Evolutionary conservation across 441 rosid genomes (phyloP).

Genomic region (Pelargonium citronellum): DNA sequence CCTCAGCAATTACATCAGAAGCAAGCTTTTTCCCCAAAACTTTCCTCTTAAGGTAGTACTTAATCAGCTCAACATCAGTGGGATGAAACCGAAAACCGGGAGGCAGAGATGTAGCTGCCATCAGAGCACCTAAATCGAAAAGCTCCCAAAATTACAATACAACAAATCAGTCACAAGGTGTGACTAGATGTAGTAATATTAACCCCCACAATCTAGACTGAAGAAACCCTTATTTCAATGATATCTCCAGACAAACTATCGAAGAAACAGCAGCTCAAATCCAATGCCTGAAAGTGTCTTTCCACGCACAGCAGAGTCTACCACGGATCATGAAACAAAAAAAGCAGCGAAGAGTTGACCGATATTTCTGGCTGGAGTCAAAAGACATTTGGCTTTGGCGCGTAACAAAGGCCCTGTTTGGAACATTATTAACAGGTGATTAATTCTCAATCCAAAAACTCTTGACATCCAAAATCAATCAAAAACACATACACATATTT

Average conservation of each 20-base stretch:
- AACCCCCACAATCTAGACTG: not conserved
- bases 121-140: not conserved
- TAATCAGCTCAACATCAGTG: constrained; percentile 57
- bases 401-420: constrained; percentile 42
- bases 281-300: constrained; percentile 57
- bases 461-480: too few species aligned
- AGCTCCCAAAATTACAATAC: not conserved
- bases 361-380: constrained; percentile 42
- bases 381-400: constrained; percentile 55
- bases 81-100: constrained; percentile 90
- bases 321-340: constrained; percentile 63
- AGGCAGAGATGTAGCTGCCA: constrained; percentile 31
- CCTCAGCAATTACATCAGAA: constrained; percentile 46
- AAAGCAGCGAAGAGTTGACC: constrained; percentile 38
- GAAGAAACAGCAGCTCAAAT: constrained; percentile 35
- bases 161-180: not conserved
- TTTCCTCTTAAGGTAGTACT: constrained; percentile 57
- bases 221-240: too few species aligned
- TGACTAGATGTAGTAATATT: not conserved
- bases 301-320: constrained; percentile 59
- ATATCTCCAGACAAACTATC: too few species aligned
- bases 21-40: constrained; percentile 42
- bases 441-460: not conserved
- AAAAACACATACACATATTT: too few species aligned
- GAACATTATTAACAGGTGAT: constrained; percentile 25